Evolutionary conservation across 805 yeast species (phyloP), one percentile per base, ranked within the genome.

Genomic region (Yueomyces sinensis): DNA sequence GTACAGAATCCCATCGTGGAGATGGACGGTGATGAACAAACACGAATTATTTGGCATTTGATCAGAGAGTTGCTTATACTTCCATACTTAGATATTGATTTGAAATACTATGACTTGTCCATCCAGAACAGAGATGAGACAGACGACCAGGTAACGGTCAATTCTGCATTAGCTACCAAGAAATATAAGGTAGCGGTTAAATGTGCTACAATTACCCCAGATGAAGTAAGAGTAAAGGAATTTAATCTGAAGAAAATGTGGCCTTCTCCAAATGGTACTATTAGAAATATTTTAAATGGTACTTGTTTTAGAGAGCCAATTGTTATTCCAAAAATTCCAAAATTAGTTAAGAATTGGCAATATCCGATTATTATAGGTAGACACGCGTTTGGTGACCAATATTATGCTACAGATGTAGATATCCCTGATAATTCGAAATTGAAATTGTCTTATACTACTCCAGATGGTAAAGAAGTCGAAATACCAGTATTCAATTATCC

Each of bases 131-230:
- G 97, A 56, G 96, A 89, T 60, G 58, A 72, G 48, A 89, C 97
- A 14, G 68, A 83, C 49, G 97, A 89, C 59, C 59, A 82, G 62
- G 89, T 89, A 45, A 89, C 97, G 15, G 55, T 70, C 25, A 95
- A 89, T 36, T 82, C 95, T 9, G 96, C 96, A 17, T 64, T 77
- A 33, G 97, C 97, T 35, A 87, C 84, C 47, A 64, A 76, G 58
- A 72, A 86, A 60, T 79, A 83, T 59, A 82, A 83, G 36, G 97
- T 89, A 38, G 97, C 94, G 22, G 83, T 89, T 48, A 89, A 89
- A 65, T 89, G 97, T 66, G 97, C 97, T 38, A 89, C 97, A 34
- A 89, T 89, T 58, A 89, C 97, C n/a, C 96, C 97, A 6, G 94
- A 83, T 56, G 97, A 89, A 65, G 91, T 83, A 32, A 76, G 97